phyloP scores from a whole-genome alignment of 2,329 filamentous ascomycete species.

The Hansfordia pulvinata region DNA sequence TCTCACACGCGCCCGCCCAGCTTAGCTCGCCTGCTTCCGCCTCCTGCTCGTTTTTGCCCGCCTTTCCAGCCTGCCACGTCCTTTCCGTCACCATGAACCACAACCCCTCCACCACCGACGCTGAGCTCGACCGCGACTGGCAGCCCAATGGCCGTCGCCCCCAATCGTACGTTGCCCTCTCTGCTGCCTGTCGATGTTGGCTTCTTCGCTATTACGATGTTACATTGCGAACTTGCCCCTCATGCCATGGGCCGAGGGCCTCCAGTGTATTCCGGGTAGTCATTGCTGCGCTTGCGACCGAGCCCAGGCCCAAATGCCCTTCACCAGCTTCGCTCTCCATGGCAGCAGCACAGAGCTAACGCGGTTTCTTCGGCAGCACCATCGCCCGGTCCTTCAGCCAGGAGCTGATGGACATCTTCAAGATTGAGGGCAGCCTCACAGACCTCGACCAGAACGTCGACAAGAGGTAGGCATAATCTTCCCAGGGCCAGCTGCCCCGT shows the following conservation, averaged over 20 bases:
- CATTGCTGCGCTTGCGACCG: too few species aligned
- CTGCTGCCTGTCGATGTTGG: too few species aligned
- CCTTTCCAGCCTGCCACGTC: neutral
- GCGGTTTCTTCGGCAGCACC: constrained; percentile 40
- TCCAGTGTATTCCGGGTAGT: too few species aligned
- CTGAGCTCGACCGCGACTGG: constrained; percentile 65
- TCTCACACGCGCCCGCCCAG: neutral
- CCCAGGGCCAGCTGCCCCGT: too few species aligned
- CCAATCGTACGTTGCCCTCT: constrained; percentile 56
- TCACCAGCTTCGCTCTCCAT: too few species aligned
- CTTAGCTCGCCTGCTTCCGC: too few species aligned
- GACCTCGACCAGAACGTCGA: constrained; percentile 63
- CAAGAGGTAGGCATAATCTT: constrained; percentile 78
- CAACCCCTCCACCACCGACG: constrained; percentile 35
- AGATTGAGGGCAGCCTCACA: constrained; percentile 66
- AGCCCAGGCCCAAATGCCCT: too few species aligned
- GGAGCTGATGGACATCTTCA: constrained; percentile 80
- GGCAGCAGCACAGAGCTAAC: too few species aligned
- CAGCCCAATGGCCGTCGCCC: constrained; percentile 66
- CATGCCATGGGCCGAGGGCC: too few species aligned
- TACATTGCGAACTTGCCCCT: too few species aligned
- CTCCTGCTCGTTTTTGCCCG: constrained; percentile 1
- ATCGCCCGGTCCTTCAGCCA: constrained; percentile 78
- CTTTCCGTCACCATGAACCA: constrained; percentile 10
- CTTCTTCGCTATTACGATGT: too few species aligned